Evolutionary conservation across 2,329 filamentous ascomycete species (phyloP), one percentile per base, ranked within the genome.

Genomic region (Colletotrichum cereale): DNA sequence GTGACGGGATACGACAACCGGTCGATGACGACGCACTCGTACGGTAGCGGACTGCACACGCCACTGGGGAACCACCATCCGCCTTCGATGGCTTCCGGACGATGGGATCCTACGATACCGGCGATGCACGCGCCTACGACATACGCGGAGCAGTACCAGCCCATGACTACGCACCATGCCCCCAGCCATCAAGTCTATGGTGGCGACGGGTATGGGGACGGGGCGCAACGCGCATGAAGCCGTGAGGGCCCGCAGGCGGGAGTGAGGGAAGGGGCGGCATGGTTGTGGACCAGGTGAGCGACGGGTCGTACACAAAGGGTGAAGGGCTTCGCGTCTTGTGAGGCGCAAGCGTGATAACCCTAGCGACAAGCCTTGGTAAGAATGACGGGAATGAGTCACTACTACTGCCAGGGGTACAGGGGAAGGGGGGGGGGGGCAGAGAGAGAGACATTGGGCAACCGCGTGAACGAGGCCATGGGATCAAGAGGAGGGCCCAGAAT

Each of bases 161-260:
- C 80, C 71, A 74, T 85, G 63, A 76, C 79, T 40, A 73, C 81
- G 40, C 84, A 84, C 61, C 79, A 81, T 47, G 66, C 67, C 24
- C 76, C 73, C 6, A 70, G 55, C 68, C 76, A 78, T n/a, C 80
- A 82, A 75, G 84, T 86, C 58, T 87, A 87, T 73, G 81, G 79
- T 64, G 74, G 80, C 26, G 77, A 79, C 56, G 78, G 79, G n/a
- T 86, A 86, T 72, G 81, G 79, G 62, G 83, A 85, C 66, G 80
- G 81, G 55, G 78, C 80, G 24, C 80, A 84, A 62, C 81, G 85
- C 69, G 82, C 82, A 73, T 86, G 69, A 81, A 81, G 50, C 44
- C 61, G 67, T 14, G 66, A 53, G 50, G 50, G 64, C 58, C 29
- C 24, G 38, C 38, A 24, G 66, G 38, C 26, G 57, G 53, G 65